phyloP scores from a whole-genome alignment of 2,329 filamentous ascomycete genomes.

The Fusarium sp. region DNA sequence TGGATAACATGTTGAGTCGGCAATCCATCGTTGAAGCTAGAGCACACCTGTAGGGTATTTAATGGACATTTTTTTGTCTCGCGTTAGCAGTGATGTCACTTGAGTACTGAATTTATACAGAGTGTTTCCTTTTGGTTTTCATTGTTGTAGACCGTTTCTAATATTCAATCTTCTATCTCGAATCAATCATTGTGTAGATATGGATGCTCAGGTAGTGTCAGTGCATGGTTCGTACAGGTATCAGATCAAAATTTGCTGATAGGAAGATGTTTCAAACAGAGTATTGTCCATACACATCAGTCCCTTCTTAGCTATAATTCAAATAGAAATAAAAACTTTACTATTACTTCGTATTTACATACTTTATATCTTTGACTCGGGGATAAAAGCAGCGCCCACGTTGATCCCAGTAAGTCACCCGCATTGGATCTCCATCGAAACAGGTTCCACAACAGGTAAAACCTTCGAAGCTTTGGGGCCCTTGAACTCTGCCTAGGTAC shows the following conservation, averaged over 20 bases:
- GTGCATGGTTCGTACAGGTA: no score
- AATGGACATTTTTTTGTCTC: not conserved
- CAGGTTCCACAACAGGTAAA: slow-evolving; percentile 23
- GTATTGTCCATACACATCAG: no score
- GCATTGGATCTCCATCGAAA: not conserved
- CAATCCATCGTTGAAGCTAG: not conserved
- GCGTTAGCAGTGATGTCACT: not conserved
- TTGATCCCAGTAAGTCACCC: slow-evolving; percentile 9
- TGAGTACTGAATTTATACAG: not conserved
- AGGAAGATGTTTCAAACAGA: not conserved
- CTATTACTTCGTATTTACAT: no score
- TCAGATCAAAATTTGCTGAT: no score
- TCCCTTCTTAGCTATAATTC: no score
- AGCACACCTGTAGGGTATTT: not conserved
- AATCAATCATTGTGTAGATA: not conserved
- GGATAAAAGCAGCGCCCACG: slow-evolving; percentile 3
- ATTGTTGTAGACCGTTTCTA: not conserved
- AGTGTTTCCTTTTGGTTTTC: not conserved
- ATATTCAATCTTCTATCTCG: not conserved
- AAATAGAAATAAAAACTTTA: no score
- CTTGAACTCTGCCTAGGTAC: slow-evolving; percentile 1
- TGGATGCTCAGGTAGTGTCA: no score
- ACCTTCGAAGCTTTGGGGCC: slow-evolving; percentile 8
- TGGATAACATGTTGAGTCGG: not conserved
- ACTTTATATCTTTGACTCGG: not conserved